phyloP scores from a whole-genome alignment of 1,139 yeast species.

The Blastobotrys petasosporus region DNA sequence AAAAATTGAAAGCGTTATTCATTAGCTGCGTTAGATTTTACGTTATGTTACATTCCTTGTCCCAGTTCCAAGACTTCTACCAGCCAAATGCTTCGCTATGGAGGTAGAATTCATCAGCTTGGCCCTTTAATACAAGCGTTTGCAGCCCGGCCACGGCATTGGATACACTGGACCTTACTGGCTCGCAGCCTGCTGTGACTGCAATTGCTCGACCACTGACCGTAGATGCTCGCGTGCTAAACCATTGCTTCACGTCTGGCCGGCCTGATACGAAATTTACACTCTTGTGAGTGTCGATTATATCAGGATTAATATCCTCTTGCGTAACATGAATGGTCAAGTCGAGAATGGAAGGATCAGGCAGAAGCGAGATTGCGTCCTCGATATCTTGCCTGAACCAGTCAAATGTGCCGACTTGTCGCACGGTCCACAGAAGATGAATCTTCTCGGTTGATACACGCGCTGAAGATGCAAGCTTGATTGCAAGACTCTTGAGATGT shows the following conservation, averaged over 20 bases:
- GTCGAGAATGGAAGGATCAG: slow-evolving; percentile 8
- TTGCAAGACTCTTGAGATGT: slow-evolving; percentile 33
- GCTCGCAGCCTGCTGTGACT: slow-evolving; percentile 48
- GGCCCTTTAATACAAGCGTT: slow-evolving; percentile 23
- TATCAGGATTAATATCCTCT: neutral
- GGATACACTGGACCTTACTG: slow-evolving; percentile 43
- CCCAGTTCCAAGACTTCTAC: no score
- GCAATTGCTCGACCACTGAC: slow-evolving; percentile 42
- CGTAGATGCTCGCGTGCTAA: slow-evolving; percentile 16
- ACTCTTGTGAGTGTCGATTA: neutral
- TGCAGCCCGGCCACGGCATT: slow-evolving; percentile 41
- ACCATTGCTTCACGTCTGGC: slow-evolving; percentile 32
- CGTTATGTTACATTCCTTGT: no score
- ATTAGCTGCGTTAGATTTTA: no score
- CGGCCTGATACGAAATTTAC: slow-evolving; percentile 25
- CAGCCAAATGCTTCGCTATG: slow-evolving; percentile 59
- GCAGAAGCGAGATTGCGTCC: slow-evolving; percentile 12
- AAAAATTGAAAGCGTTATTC: no score
- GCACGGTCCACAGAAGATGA: slow-evolving; percentile 48
- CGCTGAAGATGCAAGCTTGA: slow-evolving; percentile 8
- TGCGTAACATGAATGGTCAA: slow-evolving; percentile 11
- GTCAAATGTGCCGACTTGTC: slow-evolving; percentile 35
- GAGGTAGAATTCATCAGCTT: slow-evolving; percentile 42
- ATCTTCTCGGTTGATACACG: slow-evolving; percentile 22
- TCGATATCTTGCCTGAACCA: slow-evolving; percentile 45